phyloP scores from a whole-genome alignment of 106 monocot species.

The Triglochin maritima region DNA sequence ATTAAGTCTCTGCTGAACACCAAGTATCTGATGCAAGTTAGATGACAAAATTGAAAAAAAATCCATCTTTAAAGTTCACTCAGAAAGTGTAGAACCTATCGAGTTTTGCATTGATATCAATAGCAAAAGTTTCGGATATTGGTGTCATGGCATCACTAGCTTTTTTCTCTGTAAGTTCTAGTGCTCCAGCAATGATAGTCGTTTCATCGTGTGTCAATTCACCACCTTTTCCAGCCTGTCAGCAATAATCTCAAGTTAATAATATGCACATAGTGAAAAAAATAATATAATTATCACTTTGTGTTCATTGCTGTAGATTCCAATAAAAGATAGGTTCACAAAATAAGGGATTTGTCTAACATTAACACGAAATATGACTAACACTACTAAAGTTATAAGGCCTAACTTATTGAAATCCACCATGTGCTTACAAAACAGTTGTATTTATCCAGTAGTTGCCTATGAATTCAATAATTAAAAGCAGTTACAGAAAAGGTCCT shows the following conservation, averaged over 20 bases:
- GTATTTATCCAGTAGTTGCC: no score
- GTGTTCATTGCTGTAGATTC: no score
- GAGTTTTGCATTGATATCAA: slow-evolving; percentile 87
- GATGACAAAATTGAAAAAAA: not conserved
- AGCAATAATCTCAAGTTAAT: not conserved
- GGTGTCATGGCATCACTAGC: slow-evolving; percentile 93
- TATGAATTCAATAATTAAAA: no score
- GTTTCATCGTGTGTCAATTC: slow-evolving; percentile 99
- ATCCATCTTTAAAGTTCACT: not conserved
- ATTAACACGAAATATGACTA: no score
- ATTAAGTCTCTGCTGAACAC: slow-evolving; percentile 44
- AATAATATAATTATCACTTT: no score
- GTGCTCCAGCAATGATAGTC: slow-evolving; percentile 96
- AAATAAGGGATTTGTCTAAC: no score
- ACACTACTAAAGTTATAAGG: no score
- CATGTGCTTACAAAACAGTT: no score
- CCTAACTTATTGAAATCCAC: no score
- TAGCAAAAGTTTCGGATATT: slow-evolving; percentile 66
- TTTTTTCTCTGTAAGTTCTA: slow-evolving; percentile 71
- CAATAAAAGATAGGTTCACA: no score
- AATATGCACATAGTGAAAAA: no score
- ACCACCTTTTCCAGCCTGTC: slow-evolving; percentile 98
- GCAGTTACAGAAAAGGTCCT: no score
- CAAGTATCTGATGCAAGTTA: not conserved
- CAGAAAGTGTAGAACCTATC: slow-evolving; percentile 29